Evolutionary conservation across 73 alveolate genomes (phyloP).

Genomic region (Stentor roeselii): DNA sequence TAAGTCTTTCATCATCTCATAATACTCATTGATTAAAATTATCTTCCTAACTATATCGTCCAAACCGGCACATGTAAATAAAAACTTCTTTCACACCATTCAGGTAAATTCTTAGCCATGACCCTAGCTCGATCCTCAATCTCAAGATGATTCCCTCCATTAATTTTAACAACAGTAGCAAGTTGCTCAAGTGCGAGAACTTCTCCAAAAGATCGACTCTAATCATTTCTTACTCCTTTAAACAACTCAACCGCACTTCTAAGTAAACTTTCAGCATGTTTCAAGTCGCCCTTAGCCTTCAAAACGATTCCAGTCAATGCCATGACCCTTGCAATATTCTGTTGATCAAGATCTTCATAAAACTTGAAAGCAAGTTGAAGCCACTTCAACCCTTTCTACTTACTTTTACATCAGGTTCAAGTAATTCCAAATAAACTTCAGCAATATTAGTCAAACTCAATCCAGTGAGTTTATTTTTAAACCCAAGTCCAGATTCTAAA

Average conservation of each 20-base stretch:
- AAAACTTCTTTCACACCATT: neutral
- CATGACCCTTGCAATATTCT: neutral
- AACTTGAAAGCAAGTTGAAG: neutral
- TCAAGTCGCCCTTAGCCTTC: neutral
- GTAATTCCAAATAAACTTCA: slow-evolving; percentile 2
- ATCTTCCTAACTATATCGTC: neutral
- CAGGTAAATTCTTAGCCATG: neutral
- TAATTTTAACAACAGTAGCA: neutral
- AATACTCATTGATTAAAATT: too few species aligned
- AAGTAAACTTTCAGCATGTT: neutral
- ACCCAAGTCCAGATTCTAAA: neutral
- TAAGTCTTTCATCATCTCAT: too few species aligned
- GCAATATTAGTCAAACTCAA: neutral
- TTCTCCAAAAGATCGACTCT: neutral
- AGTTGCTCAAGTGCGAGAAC: neutral
- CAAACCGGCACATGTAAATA: neutral
- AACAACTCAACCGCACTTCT: neutral
- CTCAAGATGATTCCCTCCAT: neutral
- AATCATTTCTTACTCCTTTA: neutral
- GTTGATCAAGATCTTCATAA: slow-evolving; percentile 16
- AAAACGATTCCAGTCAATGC: neutral
- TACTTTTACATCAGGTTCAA: neutral
- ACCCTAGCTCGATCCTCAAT: neutral
- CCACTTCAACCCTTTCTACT: neutral
- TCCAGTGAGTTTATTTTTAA: slow-evolving; percentile 3